Conservation (phyloP, 1,139 yeast genomes). For the Yamadazyma dendronema region DNA sequence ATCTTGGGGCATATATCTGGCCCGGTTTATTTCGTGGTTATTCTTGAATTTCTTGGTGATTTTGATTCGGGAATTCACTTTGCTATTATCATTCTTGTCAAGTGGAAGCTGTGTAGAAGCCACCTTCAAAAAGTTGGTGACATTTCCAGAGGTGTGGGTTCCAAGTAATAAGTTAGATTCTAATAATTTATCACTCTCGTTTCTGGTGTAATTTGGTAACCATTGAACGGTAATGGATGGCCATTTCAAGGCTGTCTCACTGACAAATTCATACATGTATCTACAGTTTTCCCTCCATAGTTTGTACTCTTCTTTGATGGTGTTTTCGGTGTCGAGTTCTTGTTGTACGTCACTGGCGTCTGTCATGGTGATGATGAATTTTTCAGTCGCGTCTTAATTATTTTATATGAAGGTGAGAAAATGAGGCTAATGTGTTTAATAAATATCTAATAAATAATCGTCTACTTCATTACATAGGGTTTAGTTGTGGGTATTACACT, state of each 20-base stretch:
- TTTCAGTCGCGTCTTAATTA: constrained; percentile 1
- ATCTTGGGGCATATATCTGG: constrained; percentile 77
- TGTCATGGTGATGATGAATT: constrained; percentile 5
- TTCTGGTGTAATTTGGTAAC: constrained; percentile 50
- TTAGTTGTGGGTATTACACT: too few species aligned
- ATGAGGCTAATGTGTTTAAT: neutral
- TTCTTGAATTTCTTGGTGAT: constrained; percentile 57
- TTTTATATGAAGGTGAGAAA: neutral
- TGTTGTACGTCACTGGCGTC: constrained; percentile 2
- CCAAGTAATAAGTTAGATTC: constrained; percentile 62
- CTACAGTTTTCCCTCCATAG: constrained; percentile 80
- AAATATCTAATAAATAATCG: neutral
- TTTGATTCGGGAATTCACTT: constrained; percentile 51
- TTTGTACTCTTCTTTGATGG: constrained; percentile 68
- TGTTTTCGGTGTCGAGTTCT: constrained; percentile 29
- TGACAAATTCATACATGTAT: constrained; percentile 75
- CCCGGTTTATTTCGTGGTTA: constrained; percentile 70
- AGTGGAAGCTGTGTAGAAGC: constrained; percentile 72
- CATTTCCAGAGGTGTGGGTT: constrained; percentile 84
- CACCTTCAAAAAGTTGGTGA: constrained; percentile 71
- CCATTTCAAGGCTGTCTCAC: constrained; percentile 78
- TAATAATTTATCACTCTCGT: constrained; percentile 33
- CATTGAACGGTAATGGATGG: constrained; percentile 79
- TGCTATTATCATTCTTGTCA: constrained; percentile 19
- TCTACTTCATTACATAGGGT: too few species aligned